Conservation (phyloP, 345 rosid species). For the Nephelium lappaceum region DNA sequence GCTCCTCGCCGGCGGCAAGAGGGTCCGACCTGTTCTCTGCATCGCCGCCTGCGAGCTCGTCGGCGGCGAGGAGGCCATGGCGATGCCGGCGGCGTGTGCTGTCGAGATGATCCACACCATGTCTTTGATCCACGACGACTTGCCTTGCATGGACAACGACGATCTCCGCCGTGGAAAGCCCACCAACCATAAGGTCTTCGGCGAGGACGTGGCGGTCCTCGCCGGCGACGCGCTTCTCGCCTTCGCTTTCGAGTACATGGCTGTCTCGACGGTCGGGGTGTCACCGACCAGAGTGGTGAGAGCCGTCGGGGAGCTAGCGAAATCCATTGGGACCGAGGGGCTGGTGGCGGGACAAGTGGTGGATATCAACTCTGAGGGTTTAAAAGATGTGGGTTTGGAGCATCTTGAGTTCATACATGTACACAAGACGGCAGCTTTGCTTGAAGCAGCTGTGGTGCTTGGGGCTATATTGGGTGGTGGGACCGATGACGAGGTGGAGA, state of each 20-base stretch:
- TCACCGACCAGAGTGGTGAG: constrained; percentile 50
- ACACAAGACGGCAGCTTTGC: constrained; percentile 84
- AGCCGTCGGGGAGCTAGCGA: constrained; percentile 76
- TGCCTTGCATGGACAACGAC: constrained; percentile 96
- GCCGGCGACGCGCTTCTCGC: constrained; percentile 91
- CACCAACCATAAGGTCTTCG: constrained; percentile 82
- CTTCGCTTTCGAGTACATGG: constrained; percentile 78
- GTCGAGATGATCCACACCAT: constrained; percentile 95
- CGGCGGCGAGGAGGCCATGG: constrained; percentile 61
- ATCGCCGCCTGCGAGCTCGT: constrained; percentile 90
- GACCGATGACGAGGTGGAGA: constrained; percentile 66
- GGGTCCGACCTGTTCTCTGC: constrained; percentile 82
- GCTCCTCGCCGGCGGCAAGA: constrained; percentile 84
- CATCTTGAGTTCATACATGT: constrained; percentile 82
- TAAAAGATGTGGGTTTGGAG: constrained; percentile 56
- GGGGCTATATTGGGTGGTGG: constrained; percentile 91
- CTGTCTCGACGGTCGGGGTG: constrained; percentile 51
- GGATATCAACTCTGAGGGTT: constrained; percentile 70
- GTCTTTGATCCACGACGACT: constrained; percentile 93
- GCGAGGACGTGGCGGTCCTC: constrained; percentile 81
- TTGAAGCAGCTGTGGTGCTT: constrained; percentile 76
- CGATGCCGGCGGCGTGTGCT: constrained; percentile 91
- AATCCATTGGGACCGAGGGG: constrained; percentile 63
- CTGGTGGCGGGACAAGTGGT: constrained; percentile 92
- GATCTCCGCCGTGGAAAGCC: constrained; percentile 96